Evolutionary conservation across 2,329 filamentous ascomycete species (phyloP), one percentile per base, ranked within the genome.

Genomic region (Verticillium dahliae): DNA sequence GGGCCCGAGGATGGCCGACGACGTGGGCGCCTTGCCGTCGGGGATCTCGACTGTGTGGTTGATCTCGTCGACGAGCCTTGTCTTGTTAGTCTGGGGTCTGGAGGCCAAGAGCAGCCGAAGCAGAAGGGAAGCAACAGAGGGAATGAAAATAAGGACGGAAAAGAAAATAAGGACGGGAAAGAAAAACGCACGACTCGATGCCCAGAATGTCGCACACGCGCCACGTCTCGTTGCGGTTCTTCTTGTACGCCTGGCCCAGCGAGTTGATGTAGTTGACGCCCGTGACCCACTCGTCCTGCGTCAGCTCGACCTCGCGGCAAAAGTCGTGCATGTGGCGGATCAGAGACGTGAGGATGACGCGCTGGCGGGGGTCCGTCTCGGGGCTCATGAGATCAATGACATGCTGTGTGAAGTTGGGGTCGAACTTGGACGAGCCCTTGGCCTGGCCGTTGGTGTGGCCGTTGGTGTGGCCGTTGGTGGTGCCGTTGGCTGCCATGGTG

Each of bases 321-420:
- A 94, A 94, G 75, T 92, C 90, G 76, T 95, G 91, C 61, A 94
- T 80, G 76, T 94, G 90, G 61, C 80, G 81, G 71, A 93, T 87
- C 63, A 93, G 77, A 35, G 84, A 82, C 57, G 82, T 73, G 78
- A 94, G 82, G 71, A 94, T 82, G 68, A 87, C 79, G 62, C 87
- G 84, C 69, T 89, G 82, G 52, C 91, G 84, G 37, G 89, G 86
- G 65, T 83, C 79, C 10, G 89, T 88, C 65, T 89, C 85, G 66
- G 89, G 87, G 4, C 90, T 89, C 74, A 91, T 92, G 64, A 88
- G 83, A 63, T 88, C 83, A 71, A 94, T 84, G 72, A 94, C 90
- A 67, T 82, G 79, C 67, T 86, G 75, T 52, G 91, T 95, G 80
- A 94, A 93, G 39, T 41, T 41, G 39, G 39, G 39, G 39, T 41